Evolutionary conservation across 352 stramenopile species (phyloP).

Genomic region (Blastocystis sp.): DNA sequence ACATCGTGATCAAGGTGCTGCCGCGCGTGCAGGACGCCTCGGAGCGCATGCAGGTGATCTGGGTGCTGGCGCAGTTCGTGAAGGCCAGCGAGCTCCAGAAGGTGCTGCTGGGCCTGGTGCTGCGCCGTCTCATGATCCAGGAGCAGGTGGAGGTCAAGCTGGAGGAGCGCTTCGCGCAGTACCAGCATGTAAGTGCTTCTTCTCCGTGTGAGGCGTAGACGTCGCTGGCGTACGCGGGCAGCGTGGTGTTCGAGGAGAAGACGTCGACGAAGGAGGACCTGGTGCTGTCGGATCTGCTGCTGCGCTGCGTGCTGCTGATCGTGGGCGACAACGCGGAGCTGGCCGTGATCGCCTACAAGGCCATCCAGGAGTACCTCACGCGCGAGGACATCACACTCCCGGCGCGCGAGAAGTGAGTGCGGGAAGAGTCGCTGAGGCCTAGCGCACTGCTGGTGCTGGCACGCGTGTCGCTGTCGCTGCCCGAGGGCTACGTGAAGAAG

Average conservation of each 20-base stretch:
- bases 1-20: slow-evolving; percentile 51
- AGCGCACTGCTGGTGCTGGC: slow-evolving; percentile 58
- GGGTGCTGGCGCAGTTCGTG: slow-evolving; percentile 66
- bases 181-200: slow-evolving; percentile 44
- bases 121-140: slow-evolving; percentile 1
- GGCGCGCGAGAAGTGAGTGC: slow-evolving; percentile 35
- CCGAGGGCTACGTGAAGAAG: slow-evolving; percentile 32
- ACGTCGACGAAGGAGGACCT: slow-evolving; percentile 8
- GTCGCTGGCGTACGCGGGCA: slow-evolving; percentile 57
- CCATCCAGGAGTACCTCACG: slow-evolving; percentile 63
- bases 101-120: slow-evolving; percentile 55
- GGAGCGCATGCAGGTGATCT: slow-evolving; percentile 47
- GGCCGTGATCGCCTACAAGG: slow-evolving; percentile 51
- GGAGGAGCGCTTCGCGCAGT: slow-evolving; percentile 19
- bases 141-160: background rate
- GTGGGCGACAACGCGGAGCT: slow-evolving; percentile 65
- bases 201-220: slow-evolving; percentile 15
- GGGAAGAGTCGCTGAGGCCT: background rate
- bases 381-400: slow-evolving; percentile 2
- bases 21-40: slow-evolving; percentile 28
- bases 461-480: slow-evolving; percentile 61
- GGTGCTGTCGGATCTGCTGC: slow-evolving; percentile 59
- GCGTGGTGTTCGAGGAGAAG: background rate
- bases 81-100: slow-evolving; percentile 27
- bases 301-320: slow-evolving; percentile 64